A percentile compares a stretch with the other conserved stretches of the same genome.
These are phyloP conservation scores for Pezicula neosporulosa DNA, from an alignment of 2,329 filamentous ascomycete genomes.

Conservation along the genomic window DNA sequence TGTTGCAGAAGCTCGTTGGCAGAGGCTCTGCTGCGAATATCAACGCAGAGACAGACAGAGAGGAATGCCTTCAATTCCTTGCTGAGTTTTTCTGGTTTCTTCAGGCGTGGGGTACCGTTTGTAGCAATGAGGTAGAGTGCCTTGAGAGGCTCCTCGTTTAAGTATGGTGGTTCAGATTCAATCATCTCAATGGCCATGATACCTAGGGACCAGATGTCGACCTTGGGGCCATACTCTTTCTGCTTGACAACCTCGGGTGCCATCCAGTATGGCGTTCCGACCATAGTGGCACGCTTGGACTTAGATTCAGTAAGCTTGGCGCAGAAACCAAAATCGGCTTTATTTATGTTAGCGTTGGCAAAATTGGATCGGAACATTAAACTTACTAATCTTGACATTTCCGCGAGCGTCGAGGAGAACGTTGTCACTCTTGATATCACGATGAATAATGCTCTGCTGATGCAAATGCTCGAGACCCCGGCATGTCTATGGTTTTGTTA, in stretches of 20 bases:
- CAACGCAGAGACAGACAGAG: constrained; percentile 92
- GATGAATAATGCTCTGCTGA: constrained; percentile 94
- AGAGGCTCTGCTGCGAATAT: constrained; percentile 90
- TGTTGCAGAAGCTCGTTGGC: constrained; percentile 86
- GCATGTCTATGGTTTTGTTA: constrained; percentile 66
- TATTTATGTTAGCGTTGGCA: constrained; percentile 29
- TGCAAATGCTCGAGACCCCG: constrained; percentile 92
- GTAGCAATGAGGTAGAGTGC: constrained; percentile 96
- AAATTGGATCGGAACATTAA: not conserved
- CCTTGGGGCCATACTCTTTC: constrained; percentile 97
- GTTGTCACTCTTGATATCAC: constrained; percentile 99
- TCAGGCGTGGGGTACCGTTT: constrained; percentile 92
- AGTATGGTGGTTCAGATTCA: constrained; percentile 94
- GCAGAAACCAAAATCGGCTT: constrained; percentile 98
- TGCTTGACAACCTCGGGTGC: constrained; percentile 98
- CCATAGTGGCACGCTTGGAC: constrained; percentile 97
- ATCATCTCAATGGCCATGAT: constrained; percentile 99
- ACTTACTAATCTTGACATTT: constrained; percentile 95
- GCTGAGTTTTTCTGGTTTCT: constrained; percentile 97
- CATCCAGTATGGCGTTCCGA: constrained; percentile 99
- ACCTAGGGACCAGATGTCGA: constrained; percentile 97
- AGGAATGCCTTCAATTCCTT: constrained; percentile 98
- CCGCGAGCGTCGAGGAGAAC: constrained; percentile 90
- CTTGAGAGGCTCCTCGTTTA: constrained; percentile 97
- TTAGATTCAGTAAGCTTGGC: constrained; percentile 97